Evolutionary conservation across 345 rosid species (phyloP).

Genomic region (Eucalyptus coolabah): DNA sequence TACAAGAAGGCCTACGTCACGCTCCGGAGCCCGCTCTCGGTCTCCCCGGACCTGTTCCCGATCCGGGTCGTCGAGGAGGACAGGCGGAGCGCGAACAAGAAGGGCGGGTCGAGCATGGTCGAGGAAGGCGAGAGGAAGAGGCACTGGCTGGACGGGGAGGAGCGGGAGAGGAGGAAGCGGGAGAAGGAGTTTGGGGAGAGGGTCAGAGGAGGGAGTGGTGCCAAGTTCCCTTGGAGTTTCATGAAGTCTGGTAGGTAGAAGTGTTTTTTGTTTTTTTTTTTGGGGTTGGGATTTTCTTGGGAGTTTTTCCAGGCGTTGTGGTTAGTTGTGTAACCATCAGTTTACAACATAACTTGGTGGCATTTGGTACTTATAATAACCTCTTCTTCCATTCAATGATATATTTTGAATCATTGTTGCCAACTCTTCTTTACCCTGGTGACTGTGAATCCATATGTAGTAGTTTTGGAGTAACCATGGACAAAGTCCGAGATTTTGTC

Average conservation of each 20-base stretch:
- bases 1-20: constrained; percentile 93
- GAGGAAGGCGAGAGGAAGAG: constrained; percentile 56
- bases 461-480: not conserved
- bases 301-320: not conserved
- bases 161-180: constrained; percentile 6
- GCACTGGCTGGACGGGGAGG: constrained; percentile 71
- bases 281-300: not conserved
- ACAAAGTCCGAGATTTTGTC: not conserved
- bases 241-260: constrained; percentile 34
- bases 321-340: not conserved
- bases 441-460: not conserved
- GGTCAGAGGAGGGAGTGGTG: not conserved
- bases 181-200: not conserved
- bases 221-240: constrained; percentile 77
- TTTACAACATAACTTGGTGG: not conserved
- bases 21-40: constrained; percentile 42
- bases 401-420: not conserved
- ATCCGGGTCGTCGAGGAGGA: constrained; percentile 46
- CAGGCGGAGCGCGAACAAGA: constrained; percentile 26
- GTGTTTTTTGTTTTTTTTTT: not conserved
- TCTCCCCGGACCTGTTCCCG: constrained; percentile 60
- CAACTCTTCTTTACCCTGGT: not conserved
- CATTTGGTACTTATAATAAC: not conserved
- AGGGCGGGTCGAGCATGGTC: constrained; percentile 44
- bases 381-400: not conserved